These are phyloP conservation scores for Stagonosporopsis chrysanthemi DNA, from an alignment of 2,329 filamentous ascomycete genomes.

Conservation along the genomic window DNA sequence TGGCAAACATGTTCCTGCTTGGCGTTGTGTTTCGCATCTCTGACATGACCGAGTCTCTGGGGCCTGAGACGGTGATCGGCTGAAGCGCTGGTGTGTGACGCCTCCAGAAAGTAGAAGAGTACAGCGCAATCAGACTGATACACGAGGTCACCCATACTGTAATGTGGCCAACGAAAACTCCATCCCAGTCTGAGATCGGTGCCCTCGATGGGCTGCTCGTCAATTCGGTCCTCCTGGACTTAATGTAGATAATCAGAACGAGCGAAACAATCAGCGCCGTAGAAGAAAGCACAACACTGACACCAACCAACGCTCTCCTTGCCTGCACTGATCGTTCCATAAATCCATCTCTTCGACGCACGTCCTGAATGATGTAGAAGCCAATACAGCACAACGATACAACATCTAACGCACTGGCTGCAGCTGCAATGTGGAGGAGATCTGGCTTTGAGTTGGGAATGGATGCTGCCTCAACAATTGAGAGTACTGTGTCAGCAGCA, in stretches of 20 bases:
- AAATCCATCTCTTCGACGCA: conserved; percentile 38
- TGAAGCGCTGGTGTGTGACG: conserved; percentile 30
- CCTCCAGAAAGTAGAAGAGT: conserved; percentile 37
- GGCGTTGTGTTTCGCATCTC: conserved; percentile 39
- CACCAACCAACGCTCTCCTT: conserved; percentile 27
- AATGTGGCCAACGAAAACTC: conserved; percentile 47
- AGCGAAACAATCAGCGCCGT: conserved; percentile 39
- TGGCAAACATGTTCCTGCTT: conserved; percentile 34
- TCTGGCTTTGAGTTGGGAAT: conserved; percentile 35
- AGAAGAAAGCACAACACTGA: conserved; percentile 34
- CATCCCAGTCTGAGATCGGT: conserved; percentile 32
- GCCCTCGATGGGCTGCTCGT: conserved; percentile 19
- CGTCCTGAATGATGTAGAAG: conserved; percentile 40
- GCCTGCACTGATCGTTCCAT: conserved; percentile 28
- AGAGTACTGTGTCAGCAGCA: conserved; percentile 45
- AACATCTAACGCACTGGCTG: conserved; percentile 43
- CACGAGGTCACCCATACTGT: conserved; percentile 44
- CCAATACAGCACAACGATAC: conserved; percentile 40
- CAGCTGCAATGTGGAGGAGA: conserved; percentile 38
- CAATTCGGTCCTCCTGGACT: conserved; percentile 32
- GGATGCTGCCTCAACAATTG: conserved; percentile 48
- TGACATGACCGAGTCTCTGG: conserved; percentile 48
- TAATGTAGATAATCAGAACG: conserved; percentile 37
- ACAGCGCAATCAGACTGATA: conserved; percentile 40
- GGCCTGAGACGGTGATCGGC: conserved; percentile 32